A percentile compares a stretch with the other conserved stretches of the same genome.
These are phyloP conservation scores for Pseudogymnoascus sp. DNA, from an alignment of 2,329 filamentous ascomycete genomes.

Conservation along the genomic window DNA sequence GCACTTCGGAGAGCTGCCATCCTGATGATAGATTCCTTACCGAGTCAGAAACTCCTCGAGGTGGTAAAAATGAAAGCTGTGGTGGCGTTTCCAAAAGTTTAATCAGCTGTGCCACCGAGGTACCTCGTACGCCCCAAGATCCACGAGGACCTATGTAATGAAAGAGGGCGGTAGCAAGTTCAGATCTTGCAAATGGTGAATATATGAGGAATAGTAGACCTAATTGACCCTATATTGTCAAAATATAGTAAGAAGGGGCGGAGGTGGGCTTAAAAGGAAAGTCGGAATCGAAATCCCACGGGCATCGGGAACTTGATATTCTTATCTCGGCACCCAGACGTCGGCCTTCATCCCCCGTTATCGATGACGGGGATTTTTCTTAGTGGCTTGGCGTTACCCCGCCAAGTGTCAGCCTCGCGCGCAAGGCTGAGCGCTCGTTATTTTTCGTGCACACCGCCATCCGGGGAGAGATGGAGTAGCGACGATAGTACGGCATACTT, in stretches of 20 bases:
- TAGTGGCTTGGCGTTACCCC: conserved; percentile 2
- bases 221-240: conserved; percentile 4
- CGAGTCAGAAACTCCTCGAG: neutral
- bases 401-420: neutral
- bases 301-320: neutral
- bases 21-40: neutral
- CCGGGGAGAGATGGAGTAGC: neutral
- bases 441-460: neutral
- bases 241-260: neutral
- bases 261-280: neutral
- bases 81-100: neutral
- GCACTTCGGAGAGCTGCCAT: conserved; percentile 10
- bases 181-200: neutral
- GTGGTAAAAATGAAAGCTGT: conserved; percentile 11
- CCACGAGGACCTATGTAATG: neutral
- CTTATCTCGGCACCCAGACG: neutral
- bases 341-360: conserved; percentile 12
- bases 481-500: neutral
- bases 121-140: conserved; percentile 9
- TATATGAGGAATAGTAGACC: neutral
- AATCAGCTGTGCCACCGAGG: neutral
- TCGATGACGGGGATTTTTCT: neutral
- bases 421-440: neutral
- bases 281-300: neutral
- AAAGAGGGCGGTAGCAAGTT: neutral